Percentiles rank a stretch among this genome's conserved stretches.
phyloP scores from a whole-genome alignment of 345 rosid genomes.

The Brassica cretica region DNA sequence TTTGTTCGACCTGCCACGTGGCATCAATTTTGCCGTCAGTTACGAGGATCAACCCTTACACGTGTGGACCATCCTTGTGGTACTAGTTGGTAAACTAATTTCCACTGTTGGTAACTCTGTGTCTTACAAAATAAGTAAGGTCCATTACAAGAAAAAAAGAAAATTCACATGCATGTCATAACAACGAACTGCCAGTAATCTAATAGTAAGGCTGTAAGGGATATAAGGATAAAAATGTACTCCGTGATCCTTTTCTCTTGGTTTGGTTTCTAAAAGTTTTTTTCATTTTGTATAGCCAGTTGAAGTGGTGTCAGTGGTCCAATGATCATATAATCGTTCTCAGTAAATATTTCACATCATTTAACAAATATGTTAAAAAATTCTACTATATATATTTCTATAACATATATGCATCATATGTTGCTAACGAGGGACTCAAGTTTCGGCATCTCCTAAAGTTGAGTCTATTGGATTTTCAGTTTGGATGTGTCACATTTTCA shows the following conservation, averaged over 20 bases:
- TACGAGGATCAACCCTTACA: slow-evolving; percentile 12
- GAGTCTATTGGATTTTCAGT: not conserved
- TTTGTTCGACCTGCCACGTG: slow-evolving; percentile 31
- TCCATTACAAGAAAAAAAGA: not conserved
- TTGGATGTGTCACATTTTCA: too few relatives aligned
- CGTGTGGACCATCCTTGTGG: slow-evolving; percentile 23
- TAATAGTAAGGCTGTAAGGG: not conserved
- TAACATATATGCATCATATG: not conserved
- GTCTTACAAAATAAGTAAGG: not conserved
- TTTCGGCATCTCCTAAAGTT: not conserved
- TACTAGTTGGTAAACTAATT: slow-evolving; percentile 4
- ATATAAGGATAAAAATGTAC: not conserved
- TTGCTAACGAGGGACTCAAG: not conserved
- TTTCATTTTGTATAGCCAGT: not conserved
- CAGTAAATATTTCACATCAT: not conserved
- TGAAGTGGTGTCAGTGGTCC: not conserved
- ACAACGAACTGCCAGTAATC: not conserved
- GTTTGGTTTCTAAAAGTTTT: not conserved
- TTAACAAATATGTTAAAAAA: not conserved
- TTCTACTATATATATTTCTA: not conserved
- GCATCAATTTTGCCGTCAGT: slow-evolving; percentile 28
- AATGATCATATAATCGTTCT: not conserved
- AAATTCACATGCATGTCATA: not conserved
- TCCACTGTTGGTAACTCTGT: slow-evolving; percentile 24
- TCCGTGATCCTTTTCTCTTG: not conserved